These are phyloP conservation scores for Microglena sp. DNA, from an alignment of 139 green algal species.

Conservation along the genomic window DNA sequence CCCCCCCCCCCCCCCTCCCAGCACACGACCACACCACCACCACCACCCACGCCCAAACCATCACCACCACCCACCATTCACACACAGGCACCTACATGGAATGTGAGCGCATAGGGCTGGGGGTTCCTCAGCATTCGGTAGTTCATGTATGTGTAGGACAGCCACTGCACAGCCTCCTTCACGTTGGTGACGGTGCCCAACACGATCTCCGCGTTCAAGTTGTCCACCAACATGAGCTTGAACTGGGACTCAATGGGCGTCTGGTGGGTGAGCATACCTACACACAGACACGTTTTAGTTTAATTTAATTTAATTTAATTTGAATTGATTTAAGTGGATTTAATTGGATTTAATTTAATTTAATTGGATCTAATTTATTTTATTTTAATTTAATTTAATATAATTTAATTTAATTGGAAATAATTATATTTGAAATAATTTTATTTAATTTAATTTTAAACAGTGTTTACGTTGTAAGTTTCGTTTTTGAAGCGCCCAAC, in stretches of 20 bases:
- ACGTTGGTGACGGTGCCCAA: slow-evolving; percentile 93
- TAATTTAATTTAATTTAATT: too few relatives aligned
- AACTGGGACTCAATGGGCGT: slow-evolving; percentile 84
- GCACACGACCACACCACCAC: slow-evolving; percentile 7
- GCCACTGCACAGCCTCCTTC: slow-evolving; percentile 77
- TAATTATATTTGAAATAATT: too few relatives aligned
- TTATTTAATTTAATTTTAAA: too few relatives aligned
- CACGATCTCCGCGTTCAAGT: slow-evolving; percentile 71
- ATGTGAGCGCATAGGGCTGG: slow-evolving; percentile 84
- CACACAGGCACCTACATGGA: slow-evolving; percentile 37
- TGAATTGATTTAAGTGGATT: too few relatives aligned
- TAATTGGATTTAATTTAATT: too few relatives aligned
- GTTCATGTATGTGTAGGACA: slow-evolving; percentile 94
- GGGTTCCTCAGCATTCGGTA: slow-evolving; percentile 87
- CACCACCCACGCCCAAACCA: too few relatives aligned
- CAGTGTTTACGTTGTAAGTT: too few relatives aligned
- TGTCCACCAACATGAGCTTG: slow-evolving; percentile 47
- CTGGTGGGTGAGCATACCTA: slow-evolving; percentile 87
- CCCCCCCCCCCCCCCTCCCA: background rate
- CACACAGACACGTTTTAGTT: too few relatives aligned
- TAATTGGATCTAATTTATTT: too few relatives aligned
- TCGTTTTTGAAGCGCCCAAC: too few relatives aligned
- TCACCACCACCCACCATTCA: background rate
- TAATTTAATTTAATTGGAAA: too few relatives aligned
- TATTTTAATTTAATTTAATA: too few relatives aligned